A percentile compares a stretch with the other conserved stretches of the same genome.
phyloP scores from a whole-genome alignment of 768 basidiomycete genomes.

The Boletellus ananas region DNA sequence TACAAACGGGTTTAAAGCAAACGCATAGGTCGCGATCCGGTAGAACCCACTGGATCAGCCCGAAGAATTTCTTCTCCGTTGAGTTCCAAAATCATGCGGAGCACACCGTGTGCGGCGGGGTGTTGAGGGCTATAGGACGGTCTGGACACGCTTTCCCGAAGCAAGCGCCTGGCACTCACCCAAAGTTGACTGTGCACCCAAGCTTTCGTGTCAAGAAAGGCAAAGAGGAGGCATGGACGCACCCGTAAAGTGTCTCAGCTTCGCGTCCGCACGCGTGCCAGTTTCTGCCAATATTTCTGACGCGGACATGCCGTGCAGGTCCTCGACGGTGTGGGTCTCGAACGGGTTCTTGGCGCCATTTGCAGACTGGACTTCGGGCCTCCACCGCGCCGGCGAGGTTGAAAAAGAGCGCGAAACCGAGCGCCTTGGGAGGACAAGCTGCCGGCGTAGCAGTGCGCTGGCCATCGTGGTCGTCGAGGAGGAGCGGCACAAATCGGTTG shows the following conservation, averaged over 20 bases:
- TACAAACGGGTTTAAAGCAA: conserved; percentile 27
- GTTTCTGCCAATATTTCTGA: conserved; percentile 78
- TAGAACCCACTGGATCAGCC: conserved; percentile 64
- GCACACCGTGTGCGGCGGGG: conserved; percentile 97
- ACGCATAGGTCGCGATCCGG: not conserved
- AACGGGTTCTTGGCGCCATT: conserved; percentile 45
- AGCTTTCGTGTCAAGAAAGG: conserved; percentile 6
- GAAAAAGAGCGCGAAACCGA: conserved; percentile 25
- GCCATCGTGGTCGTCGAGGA: conserved; percentile 50
- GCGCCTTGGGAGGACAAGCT: conserved; percentile 38
- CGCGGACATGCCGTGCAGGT: conserved; percentile 76
- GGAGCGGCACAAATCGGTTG: conserved; percentile 24
- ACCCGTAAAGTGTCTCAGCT: conserved; percentile 95
- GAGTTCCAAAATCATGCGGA: conserved; percentile 94
- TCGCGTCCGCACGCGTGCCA: conserved; percentile 64
- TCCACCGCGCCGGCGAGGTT: conserved; percentile 22
- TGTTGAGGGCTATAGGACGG: conserved; percentile 64
- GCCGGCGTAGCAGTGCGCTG: conserved; percentile 60
- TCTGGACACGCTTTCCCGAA: not conserved
- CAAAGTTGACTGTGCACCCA: conserved; percentile 77
- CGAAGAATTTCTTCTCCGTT: conserved; percentile 95
- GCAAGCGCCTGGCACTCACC: conserved; percentile 39
- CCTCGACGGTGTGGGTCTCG: conserved; percentile 76
- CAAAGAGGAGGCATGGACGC: conserved; percentile 22
- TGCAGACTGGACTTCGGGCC: conserved; percentile 22